Base-by-base conservation (phyloP, 1,284 basidiomycete genomes). In the Pyrrhoderma noxium region DNA sequence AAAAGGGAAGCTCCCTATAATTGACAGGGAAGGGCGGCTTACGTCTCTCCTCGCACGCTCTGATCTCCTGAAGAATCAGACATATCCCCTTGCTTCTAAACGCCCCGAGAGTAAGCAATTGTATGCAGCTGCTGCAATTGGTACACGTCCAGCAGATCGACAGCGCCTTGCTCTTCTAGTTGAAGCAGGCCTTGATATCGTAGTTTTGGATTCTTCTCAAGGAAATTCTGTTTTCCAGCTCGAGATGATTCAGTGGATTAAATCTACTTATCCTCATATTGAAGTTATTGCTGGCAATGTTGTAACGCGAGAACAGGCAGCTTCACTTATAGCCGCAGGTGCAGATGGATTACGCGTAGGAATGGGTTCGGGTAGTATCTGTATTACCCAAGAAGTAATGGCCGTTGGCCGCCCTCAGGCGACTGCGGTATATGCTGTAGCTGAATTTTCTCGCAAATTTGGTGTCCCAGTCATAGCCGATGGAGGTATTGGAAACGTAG, bases 321-420 rank as follows among this genome's bases (percentile, higher is more conserved):
- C 96, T 14, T 82, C 77, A 51, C 82, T 99, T 54, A 98, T 99
- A 59, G 85, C 79, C 19, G 95, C 93, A 4, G 96, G 95, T 53
- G 95, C 94, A 5, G 95, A 99, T 61, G 95, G 79, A 37, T 78
- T 99, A 8, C 88, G 93, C 44, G 79, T 99, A 40, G 96, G 95
- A 49, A 99, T 99, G 95, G 95, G 95, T 47, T 92, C 87, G 13
- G 95, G 95, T 16, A 96, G 93, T 9, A 99, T 99, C 65, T 99
- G 95, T 67, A 99, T 99, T 70, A 99, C 95, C 3, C 95, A 99
- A 70, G 95, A 99, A 67, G 91, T 99, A 62, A 99, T 98, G 90
- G 95, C 96, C n/a, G 95, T 98, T 51, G 96, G 95, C 27, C 84
- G 95, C 34, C 96, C 95, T 1, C 95, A 99, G 69, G 95, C 94